Evolutionary conservation across 768 basidiomycete genomes (phyloP).

Genomic region (Tylopilus sp.): DNA sequence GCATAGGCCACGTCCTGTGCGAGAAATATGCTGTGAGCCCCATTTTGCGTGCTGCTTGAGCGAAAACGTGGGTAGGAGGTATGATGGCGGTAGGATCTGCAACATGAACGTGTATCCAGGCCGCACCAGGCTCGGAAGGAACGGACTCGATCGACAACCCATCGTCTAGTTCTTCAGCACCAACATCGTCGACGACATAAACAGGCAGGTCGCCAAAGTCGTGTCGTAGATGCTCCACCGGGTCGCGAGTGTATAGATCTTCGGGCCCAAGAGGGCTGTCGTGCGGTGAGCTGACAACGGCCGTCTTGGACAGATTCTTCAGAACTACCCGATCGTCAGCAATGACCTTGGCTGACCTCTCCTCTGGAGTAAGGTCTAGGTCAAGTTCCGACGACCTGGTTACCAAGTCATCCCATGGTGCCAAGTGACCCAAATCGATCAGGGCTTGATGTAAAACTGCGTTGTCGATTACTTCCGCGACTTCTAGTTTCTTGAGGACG

Average conservation of each 20-base stretch:
- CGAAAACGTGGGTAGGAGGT: slow-evolving; percentile 63
- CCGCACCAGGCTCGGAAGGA: slow-evolving; percentile 49
- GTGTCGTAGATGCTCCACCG: slow-evolving; percentile 67
- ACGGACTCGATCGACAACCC: slow-evolving; percentile 82
- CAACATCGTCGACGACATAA: slow-evolving; percentile 81
- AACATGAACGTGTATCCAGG: slow-evolving; percentile 89
- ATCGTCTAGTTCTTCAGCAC: slow-evolving; percentile 89
- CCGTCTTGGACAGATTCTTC: slow-evolving; percentile 13
- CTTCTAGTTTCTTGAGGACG: slow-evolving; percentile 56
- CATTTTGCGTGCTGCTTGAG: slow-evolving; percentile 51
- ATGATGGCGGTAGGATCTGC: slow-evolving; percentile 87
- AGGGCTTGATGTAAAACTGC: slow-evolving; percentile 46
- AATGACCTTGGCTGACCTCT: slow-evolving; percentile 32
- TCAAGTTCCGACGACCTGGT: slow-evolving; percentile 37
- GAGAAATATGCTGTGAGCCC: slow-evolving; percentile 60
- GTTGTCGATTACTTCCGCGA: slow-evolving; percentile 30
- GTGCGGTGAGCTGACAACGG: slow-evolving; percentile 3
- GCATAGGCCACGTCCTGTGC: slow-evolving; percentile 64
- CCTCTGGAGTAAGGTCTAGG: slow-evolving; percentile 20
- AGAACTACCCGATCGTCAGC: slow-evolving; percentile 28
- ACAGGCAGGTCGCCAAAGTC: slow-evolving; percentile 82
- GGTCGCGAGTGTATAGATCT: slow-evolving; percentile 63
- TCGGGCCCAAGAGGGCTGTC: slow-evolving; percentile 49
- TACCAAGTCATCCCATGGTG: slow-evolving; percentile 76
- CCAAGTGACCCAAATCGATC: slow-evolving; percentile 66